Percentiles rank a stretch among this genome's conserved stretches.
Evolutionary conservation across 2,329 filamentous ascomycete genomes (phyloP).

Genomic region (Aspergillus tanneri): DNA sequence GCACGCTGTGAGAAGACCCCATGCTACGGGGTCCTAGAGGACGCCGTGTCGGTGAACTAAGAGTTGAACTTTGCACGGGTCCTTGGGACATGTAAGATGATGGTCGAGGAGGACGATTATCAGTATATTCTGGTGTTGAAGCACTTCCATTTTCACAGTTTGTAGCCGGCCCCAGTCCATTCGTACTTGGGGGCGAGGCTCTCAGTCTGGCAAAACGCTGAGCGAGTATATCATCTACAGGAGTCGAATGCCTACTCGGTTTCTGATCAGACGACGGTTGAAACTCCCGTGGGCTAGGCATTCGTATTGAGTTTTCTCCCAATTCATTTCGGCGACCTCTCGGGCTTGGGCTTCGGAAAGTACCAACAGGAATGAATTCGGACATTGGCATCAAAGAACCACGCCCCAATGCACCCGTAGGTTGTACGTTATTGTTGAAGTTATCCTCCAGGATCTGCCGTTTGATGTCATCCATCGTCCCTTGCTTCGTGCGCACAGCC

Average conservation of each 20-base stretch:
- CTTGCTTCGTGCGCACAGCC: slow-evolving; percentile 43
- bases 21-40: slow-evolving; percentile 47
- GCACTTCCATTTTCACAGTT: slow-evolving; percentile 14
- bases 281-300: slow-evolving; percentile 44
- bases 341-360: slow-evolving; percentile 11
- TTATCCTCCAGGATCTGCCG: slow-evolving; percentile 42
- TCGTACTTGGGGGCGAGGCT: slow-evolving; percentile 23
- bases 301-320: slow-evolving; percentile 28
- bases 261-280: slow-evolving; percentile 28
- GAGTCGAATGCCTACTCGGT: slow-evolving; percentile 26
- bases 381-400: slow-evolving; percentile 11
- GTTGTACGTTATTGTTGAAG: slow-evolving; percentile 29
- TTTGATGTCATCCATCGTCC: slow-evolving; percentile 44
- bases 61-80: slow-evolving; percentile 17
- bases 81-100: slow-evolving; percentile 23
- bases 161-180: slow-evolving; percentile 9
- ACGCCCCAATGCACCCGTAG: slow-evolving; percentile 17
- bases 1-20: slow-evolving; percentile 34
- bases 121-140: slow-evolving; percentile 15
- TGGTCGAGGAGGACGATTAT: slow-evolving; percentile 25
- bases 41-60: slow-evolving; percentile 28
- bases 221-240: slow-evolving; percentile 38
- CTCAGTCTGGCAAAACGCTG: slow-evolving; percentile 45
- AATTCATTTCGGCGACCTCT: slow-evolving; percentile 27
- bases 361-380: slow-evolving; percentile 14